Evolutionary conservation across 176 grass and related monocot genomes (phyloP), one percentile per base, ranked within the genome.

Genomic region (Ananas comosus): DNA sequence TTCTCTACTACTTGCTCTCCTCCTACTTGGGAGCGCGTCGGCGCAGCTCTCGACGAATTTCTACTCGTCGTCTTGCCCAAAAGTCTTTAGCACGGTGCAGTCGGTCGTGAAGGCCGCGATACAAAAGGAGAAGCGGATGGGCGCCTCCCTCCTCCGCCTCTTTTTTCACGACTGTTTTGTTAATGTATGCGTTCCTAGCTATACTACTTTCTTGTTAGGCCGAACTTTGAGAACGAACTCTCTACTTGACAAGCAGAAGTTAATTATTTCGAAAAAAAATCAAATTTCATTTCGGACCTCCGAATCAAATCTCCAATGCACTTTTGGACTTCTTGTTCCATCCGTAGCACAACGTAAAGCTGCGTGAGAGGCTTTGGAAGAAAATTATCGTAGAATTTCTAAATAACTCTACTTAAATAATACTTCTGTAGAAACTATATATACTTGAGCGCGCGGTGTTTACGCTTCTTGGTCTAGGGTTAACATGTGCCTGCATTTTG

Each of bases 141-240:
- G 79, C 0, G 84, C 91, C 13, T 88, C 91, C 23, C 48, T 87
- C 13, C 84, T 95, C 9, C 81, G 91, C 25, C 91, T 95, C 80
- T 82, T 95, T 72, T 95, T 95, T 54, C 91, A 87, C 2, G 86
- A 95, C 50, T 95, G 91, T 76, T 95, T 90, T 52, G 79, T 90
- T 64, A 81, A 85, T 10, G 86, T 88, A 88, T 12, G 23, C 16
- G 11, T 49, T 22, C 16, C 65, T 10, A 23, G 22, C 27, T 10
- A 51, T 64, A 27, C 48, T 11, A 47, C 48, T 4, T 2, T 6
- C 14, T 11, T 59, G 56, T 10, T 59, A 33, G 29, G 29, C 3
- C 6, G 29, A 6, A 33, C 29, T 33, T 33, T 33, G 0, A 3
- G 5, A 33, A 33, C 29, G 3, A 33, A 33, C 6, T 42, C 33